Percentiles rank a stretch among this genome's conserved stretches.
Conservation (phyloP, 108 stramenopile species). For the Fragilaria radians region DNA sequence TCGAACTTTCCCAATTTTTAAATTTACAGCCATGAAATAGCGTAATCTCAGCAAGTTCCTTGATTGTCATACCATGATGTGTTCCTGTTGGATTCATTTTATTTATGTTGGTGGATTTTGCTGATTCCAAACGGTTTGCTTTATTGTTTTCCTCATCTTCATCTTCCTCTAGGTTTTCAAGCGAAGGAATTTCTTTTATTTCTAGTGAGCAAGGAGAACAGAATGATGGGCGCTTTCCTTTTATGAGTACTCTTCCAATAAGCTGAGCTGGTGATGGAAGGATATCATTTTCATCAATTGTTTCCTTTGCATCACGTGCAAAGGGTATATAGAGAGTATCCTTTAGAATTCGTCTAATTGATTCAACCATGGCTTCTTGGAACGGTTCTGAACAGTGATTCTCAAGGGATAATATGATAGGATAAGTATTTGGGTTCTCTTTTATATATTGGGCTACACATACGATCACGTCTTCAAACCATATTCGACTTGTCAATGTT, state of each 20-base stretch:
- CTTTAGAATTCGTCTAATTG: constrained; percentile 45
- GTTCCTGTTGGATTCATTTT: neutral
- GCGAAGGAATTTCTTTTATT: neutral
- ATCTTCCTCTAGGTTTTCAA: constrained; percentile 13
- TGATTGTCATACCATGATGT: constrained; percentile 31
- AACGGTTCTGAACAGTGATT: constrained; percentile 87
- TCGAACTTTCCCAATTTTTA: constrained; percentile 39
- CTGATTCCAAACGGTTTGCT: neutral
- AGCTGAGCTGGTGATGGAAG: constrained; percentile 72
- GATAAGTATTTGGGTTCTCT: constrained; percentile 49
- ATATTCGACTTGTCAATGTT: constrained; percentile 84
- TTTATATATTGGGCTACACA: constrained; percentile 59
- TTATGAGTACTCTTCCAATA: constrained; percentile 76
- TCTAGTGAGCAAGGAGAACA: constrained; percentile 34
- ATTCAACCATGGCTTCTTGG: constrained; percentile 78
- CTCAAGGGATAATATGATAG: constrained; percentile 93
- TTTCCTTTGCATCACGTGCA: constrained; percentile 5
- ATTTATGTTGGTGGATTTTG: neutral
- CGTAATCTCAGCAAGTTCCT: constrained; percentile 49
- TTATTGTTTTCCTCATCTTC: constrained; percentile 12
- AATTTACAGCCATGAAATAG: constrained; percentile 59
- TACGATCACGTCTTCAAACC: constrained; percentile 61
- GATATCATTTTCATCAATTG: constrained; percentile 5
- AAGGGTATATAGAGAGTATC: neutral
- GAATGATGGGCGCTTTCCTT: constrained; percentile 48